Conservation (phyloP, 176 grass and related monocot genomes). For the Rhynchospora breviuscula region DNA sequence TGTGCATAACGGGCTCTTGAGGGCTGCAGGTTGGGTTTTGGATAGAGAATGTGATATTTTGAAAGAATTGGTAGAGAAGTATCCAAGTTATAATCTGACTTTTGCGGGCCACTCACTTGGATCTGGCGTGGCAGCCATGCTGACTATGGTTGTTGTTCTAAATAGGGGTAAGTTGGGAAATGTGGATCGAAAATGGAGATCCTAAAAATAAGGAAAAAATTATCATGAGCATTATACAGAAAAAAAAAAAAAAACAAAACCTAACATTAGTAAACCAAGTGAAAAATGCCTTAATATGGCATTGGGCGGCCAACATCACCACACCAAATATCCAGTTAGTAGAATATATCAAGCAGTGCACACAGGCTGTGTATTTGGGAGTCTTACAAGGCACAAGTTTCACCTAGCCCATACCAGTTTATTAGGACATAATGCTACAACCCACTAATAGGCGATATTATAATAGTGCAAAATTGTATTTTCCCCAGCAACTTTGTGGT, state of each 20-base stretch:
- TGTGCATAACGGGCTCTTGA: conserved; percentile 82
- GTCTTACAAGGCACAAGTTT: background rate
- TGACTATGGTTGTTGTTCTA: conserved; percentile 62
- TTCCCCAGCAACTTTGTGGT: too few species aligned
- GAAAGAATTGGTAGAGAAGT: conserved; percentile 39
- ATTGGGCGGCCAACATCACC: background rate
- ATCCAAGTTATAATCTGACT: conserved; percentile 66
- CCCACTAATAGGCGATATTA: too few species aligned
- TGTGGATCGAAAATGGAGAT: conserved; percentile 37
- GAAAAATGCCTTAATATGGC: background rate
- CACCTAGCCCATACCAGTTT: background rate
- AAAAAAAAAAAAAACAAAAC: too few species aligned
- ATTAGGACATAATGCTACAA: too few species aligned
- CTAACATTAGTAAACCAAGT: too few species aligned
- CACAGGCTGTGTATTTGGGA: background rate
- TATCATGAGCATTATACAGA: background rate
- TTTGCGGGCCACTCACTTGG: conserved; percentile 73
- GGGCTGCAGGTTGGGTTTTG: conserved; percentile 66
- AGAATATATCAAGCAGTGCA: background rate
- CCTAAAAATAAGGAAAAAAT: background rate
- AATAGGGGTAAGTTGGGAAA: conserved; percentile 71
- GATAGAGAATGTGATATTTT: conserved; percentile 66
- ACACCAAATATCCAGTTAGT: background rate
- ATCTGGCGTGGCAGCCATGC: conserved; percentile 67
- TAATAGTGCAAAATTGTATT: too few species aligned